Evolutionary conservation across 139 green algal genomes (phyloP).

Genomic region (Zygnema circumcarinatum): DNA sequence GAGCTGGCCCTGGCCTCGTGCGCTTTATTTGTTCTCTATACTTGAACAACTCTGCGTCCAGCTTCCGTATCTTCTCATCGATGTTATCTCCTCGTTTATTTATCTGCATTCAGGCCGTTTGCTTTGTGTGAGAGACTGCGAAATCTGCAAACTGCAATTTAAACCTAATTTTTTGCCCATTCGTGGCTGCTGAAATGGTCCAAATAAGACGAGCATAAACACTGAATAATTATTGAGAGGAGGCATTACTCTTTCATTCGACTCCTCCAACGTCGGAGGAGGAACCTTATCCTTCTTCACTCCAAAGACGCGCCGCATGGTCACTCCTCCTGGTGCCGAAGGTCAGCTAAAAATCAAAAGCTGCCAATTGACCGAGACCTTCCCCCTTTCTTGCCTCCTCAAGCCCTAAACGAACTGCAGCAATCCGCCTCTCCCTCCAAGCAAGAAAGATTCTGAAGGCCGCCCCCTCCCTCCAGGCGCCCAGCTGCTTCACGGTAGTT

Average conservation of each 20-base stretch:
- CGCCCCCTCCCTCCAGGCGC: too few species aligned
- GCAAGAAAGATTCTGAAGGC: too few species aligned
- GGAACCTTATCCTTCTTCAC: slow-evolving; percentile 78
- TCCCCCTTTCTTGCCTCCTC: too few species aligned
- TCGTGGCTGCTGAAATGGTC: too few species aligned
- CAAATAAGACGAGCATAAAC: too few species aligned
- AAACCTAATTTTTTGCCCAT: too few species aligned
- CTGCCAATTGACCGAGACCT: too few species aligned
- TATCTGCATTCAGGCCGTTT: slow-evolving; percentile 40
- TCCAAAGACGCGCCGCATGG: slow-evolving; percentile 93
- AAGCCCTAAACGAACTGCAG: too few species aligned
- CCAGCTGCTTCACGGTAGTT: too few species aligned
- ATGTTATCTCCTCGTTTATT: slow-evolving; percentile 69
- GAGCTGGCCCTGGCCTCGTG: slow-evolving; percentile 82
- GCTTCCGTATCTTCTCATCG: slow-evolving; percentile 92
- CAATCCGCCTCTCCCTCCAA: too few species aligned
- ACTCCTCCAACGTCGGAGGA: slow-evolving; percentile 80
- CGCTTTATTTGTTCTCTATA: slow-evolving; percentile 87
- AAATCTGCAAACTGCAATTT: not conserved
- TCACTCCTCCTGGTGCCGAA: not conserved
- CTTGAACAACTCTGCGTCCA: slow-evolving; percentile 90
- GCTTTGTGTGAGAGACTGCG: too few species aligned
- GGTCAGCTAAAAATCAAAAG: not conserved
- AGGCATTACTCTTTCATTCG: slow-evolving; percentile 56
- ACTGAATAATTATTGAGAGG: too few species aligned